Evolutionary conservation across 73 alveolate genomes (phyloP).

Genomic region (Loxodes magnus): DNA sequence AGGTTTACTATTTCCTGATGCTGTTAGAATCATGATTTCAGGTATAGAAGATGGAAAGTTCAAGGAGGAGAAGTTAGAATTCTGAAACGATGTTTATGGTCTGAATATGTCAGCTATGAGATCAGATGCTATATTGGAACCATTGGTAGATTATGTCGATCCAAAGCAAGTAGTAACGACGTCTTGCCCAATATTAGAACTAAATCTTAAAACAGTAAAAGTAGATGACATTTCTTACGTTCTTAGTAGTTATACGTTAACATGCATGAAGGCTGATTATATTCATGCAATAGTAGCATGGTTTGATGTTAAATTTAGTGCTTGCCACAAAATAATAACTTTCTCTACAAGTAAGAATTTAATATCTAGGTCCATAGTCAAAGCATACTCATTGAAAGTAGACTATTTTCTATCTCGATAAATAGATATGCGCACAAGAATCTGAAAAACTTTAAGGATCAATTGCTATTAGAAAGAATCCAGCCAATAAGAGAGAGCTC

Average conservation of each 20-base stretch:
- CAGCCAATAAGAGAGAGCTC: slow-evolving; percentile 69
- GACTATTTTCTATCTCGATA: slow-evolving; percentile 75
- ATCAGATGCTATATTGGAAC: slow-evolving; percentile 21
- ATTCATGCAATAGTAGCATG: slow-evolving; percentile 79
- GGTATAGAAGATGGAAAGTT: slow-evolving; percentile 87
- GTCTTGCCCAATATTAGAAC: slow-evolving; percentile 41
- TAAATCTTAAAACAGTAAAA: slow-evolving; percentile 55
- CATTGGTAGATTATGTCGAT: slow-evolving; percentile 23
- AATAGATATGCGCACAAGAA: slow-evolving; percentile 38
- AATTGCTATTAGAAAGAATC: slow-evolving; percentile 74
- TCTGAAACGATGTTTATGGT: slow-evolving; percentile 90
- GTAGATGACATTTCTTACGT: slow-evolving; percentile 59
- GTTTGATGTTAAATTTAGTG: slow-evolving; percentile 78
- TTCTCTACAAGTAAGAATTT: slow-evolving; percentile 78
- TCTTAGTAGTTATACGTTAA: too few species aligned
- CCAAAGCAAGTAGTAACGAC: slow-evolving; percentile 8
- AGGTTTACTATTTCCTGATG: slow-evolving; percentile 79
- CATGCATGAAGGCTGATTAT: slow-evolving; percentile 46
- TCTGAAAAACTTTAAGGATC: slow-evolving; percentile 79
- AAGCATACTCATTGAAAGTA: slow-evolving; percentile 91
- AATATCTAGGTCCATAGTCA: slow-evolving; percentile 81
- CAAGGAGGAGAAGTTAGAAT: slow-evolving; percentile 58
- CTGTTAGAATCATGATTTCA: slow-evolving; percentile 56
- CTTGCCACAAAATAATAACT: slow-evolving; percentile 47
- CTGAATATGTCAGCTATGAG: slow-evolving; percentile 58